Evolutionary conservation across 2,329 filamentous ascomycete genomes (phyloP).

Genomic region (Metarhizium album): DNA sequence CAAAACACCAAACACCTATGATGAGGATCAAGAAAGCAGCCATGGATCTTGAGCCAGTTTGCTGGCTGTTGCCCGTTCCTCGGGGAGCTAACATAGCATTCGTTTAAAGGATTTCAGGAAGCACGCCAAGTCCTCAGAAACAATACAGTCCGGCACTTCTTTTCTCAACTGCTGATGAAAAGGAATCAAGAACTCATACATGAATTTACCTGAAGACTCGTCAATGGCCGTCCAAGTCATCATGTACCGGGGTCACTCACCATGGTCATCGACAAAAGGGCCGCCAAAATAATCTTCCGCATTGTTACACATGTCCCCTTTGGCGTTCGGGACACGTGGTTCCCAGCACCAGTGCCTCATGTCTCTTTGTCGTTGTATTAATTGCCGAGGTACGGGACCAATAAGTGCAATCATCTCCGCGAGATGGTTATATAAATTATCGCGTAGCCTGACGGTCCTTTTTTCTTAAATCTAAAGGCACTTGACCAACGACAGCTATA

Average conservation of each 20-base stretch:
- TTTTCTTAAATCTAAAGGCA: too few relatives aligned
- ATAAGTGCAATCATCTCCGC: background rate
- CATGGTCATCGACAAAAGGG: background rate
- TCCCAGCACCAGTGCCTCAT: background rate
- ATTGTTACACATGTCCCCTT: background rate
- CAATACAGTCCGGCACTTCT: background rate
- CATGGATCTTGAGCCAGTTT: background rate
- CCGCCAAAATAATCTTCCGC: constrained; percentile 1
- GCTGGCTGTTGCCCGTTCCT: background rate
- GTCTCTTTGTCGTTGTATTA: background rate
- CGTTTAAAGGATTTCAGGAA: background rate
- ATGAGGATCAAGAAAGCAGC: background rate
- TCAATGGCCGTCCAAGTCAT: background rate
- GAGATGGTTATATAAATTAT: too few relatives aligned
- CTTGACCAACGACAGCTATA: too few relatives aligned
- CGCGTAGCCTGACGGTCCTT: too few relatives aligned
- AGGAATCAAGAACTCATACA: background rate
- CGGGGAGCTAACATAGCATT: background rate
- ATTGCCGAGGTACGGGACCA: background rate
- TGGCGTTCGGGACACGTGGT: background rate
- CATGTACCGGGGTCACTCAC: background rate
- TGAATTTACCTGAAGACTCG: background rate
- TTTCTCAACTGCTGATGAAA: background rate
- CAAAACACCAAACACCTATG: too few relatives aligned
- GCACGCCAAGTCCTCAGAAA: background rate